Evolutionary conservation across 148 eudicot genomes (phyloP).

Genomic region (Limonium bicolor): DNA sequence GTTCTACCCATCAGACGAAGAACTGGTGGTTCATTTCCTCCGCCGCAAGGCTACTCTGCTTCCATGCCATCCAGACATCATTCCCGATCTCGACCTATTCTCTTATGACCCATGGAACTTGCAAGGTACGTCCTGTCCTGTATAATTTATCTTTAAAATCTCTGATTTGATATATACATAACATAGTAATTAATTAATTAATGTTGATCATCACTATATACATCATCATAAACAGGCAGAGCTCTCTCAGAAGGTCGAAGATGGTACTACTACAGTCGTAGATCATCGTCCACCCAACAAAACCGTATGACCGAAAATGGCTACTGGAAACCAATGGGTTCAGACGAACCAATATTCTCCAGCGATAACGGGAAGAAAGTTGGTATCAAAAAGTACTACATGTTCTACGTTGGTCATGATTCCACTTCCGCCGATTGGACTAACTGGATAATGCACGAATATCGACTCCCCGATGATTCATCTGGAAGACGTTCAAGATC

Average conservation of each 20-base stretch:
- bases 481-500: conserved; percentile 8
- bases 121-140: conserved; percentile 20
- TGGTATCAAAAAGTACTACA: conserved; percentile 42
- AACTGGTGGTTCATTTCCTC: conserved; percentile 71
- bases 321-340: conserved; percentile 53
- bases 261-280: conserved; percentile 80
- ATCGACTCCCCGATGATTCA: conserved; percentile 37
- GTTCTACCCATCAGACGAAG: conserved; percentile 68
- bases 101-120: conserved; percentile 90
- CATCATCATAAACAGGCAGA: conserved; percentile 31
- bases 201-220: not conserved
- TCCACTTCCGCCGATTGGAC: conserved; percentile 14
- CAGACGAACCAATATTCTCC: conserved; percentile 49
- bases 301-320: conserved; percentile 40
- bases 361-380: conserved; percentile 22
- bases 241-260: conserved; percentile 65
- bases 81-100: conserved; percentile 76
- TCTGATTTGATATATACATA: not conserved
- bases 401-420: conserved; percentile 43
- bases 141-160: not conserved
- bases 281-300: conserved; percentile 37
- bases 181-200: not conserved
- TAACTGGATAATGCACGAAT: conserved; percentile 64
- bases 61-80: conserved; percentile 70
- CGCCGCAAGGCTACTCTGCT: conserved; percentile 48